These are phyloP conservation scores for Cutaneotrichosporon cavernicola DNA, from an alignment of 1,284 basidiomycete genomes.

Conservation along the genomic window DNA sequence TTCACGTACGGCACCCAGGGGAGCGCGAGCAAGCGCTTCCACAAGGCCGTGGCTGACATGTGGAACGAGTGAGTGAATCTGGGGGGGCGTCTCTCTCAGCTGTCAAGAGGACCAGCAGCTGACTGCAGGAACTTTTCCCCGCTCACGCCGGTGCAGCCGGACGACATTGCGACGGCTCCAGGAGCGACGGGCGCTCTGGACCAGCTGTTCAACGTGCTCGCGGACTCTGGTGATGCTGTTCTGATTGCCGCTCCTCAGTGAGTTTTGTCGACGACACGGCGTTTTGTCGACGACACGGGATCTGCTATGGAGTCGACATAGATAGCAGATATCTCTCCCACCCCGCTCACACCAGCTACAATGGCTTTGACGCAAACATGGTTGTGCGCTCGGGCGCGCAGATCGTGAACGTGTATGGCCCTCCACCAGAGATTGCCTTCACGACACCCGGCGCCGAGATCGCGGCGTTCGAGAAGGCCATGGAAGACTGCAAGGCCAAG, in stretches of 20 bases:
- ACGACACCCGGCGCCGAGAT: constrained; percentile 6
- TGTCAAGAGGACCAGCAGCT: neutral
- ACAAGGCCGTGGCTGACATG: constrained; percentile 23
- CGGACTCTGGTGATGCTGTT: constrained; percentile 40
- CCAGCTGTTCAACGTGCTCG: constrained; percentile 38
- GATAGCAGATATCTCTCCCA: neutral
- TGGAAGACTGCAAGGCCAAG: constrained; percentile 28
- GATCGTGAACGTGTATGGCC: constrained; percentile 17
- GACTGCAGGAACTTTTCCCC: constrained; percentile 27
- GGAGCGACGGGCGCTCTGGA: constrained; percentile 40
- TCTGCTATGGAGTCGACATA: too few relatives aligned
- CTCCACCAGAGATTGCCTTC: constrained; percentile 11
- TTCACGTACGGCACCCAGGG: constrained; percentile 24
- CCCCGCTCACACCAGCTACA: constrained; percentile 29
- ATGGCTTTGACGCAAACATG: constrained; percentile 39
- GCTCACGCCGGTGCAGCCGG: constrained; percentile 28
- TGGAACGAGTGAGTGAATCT: constrained; percentile 25
- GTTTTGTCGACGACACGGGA: too few relatives aligned
- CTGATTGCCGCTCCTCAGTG: constrained; percentile 39
- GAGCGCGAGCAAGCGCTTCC: constrained; percentile 13
- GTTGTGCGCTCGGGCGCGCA: constrained; percentile 13
- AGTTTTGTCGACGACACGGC: too few relatives aligned
- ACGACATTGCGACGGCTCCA: constrained; percentile 38
- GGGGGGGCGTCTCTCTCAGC: neutral
- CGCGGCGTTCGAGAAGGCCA: constrained; percentile 25